phyloP scores from a whole-genome alignment of 139 green algal species.

The Astrephomene gubernaculifera region DNA sequence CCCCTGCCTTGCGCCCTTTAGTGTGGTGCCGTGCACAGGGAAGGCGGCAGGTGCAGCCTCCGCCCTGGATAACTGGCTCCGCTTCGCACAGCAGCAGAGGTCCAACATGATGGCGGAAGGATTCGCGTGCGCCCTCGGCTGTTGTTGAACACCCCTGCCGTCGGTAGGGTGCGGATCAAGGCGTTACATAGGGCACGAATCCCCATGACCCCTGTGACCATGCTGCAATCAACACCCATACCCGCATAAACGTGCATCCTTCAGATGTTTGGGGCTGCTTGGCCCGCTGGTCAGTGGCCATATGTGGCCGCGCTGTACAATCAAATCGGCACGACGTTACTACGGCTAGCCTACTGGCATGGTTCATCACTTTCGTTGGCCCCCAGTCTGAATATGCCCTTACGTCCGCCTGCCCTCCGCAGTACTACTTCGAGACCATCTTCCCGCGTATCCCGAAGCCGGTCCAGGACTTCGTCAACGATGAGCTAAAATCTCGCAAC shows the following conservation, averaged over 20 bases:
- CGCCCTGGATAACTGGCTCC: constrained; percentile 15
- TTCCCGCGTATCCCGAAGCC: constrained; percentile 95
- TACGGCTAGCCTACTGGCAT: too few relatives aligned
- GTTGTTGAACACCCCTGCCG: constrained; percentile 37
- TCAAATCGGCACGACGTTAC: too few relatives aligned
- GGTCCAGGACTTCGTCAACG: constrained; percentile 80
- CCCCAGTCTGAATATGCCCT: too few relatives aligned
- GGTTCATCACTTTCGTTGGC: too few relatives aligned
- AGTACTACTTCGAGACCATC: constrained; percentile 99
- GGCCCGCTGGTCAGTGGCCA: too few relatives aligned
- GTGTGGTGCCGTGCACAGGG: constrained; percentile 36
- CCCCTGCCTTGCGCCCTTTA: constrained; percentile 5
- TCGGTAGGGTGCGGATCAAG: constrained; percentile 38
- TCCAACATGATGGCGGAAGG: constrained; percentile 16
- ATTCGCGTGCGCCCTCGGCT: neutral
- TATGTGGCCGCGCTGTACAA: too few relatives aligned
- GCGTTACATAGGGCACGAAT: neutral
- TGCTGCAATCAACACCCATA: too few relatives aligned
- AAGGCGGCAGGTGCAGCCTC: neutral
- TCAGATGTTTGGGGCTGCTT: too few relatives aligned
- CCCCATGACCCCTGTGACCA: too few relatives aligned
- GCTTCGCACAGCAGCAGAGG: neutral
- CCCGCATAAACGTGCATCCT: too few relatives aligned
- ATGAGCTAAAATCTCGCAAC: constrained; percentile 69
- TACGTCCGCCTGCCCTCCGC: too few relatives aligned